These are phyloP conservation scores for Detonula confervacea DNA, from an alignment of 352 stramenopile species.

Conservation along the genomic window DNA sequence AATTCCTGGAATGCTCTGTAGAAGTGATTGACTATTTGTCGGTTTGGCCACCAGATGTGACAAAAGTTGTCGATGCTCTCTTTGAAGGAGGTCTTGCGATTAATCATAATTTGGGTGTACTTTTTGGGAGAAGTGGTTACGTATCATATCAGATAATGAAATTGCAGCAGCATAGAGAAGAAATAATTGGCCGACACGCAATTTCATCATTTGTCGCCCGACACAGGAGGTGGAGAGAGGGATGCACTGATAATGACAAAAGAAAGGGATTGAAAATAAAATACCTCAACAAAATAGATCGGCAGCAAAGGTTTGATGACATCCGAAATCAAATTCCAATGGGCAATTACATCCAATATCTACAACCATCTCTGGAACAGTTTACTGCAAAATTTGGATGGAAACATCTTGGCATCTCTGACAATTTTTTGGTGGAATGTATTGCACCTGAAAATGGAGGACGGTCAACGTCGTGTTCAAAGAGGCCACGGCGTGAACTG, in stretches of 20 bases:
- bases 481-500: not conserved
- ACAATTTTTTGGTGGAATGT: not conserved
- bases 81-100: constrained; percentile 18
- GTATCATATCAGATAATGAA: constrained; percentile 16
- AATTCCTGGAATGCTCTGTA: not conserved
- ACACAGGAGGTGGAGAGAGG: constrained; percentile 5
- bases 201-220: constrained; percentile 8
- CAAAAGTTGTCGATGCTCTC: constrained; percentile 27
- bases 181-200: not conserved
- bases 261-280: constrained; percentile 19
- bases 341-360: constrained; percentile 1
- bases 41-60: constrained; percentile 19
- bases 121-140: constrained; percentile 23
- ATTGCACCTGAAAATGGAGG: not conserved
- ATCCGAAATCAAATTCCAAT: constrained; percentile 1
- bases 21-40: not conserved
- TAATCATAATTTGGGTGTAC: constrained; percentile 10
- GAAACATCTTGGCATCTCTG: constrained; percentile 9
- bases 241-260: constrained; percentile 15
- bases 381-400: constrained; percentile 31
- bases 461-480: not conserved
- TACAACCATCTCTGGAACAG: constrained; percentile 14
- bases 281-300: constrained; percentile 21
- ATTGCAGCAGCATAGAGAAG: constrained; percentile 11
- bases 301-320: constrained; percentile 14